Base-by-base conservation (phyloP, 352 stramenopile species). In the Aphanomyces stellatus region DNA sequence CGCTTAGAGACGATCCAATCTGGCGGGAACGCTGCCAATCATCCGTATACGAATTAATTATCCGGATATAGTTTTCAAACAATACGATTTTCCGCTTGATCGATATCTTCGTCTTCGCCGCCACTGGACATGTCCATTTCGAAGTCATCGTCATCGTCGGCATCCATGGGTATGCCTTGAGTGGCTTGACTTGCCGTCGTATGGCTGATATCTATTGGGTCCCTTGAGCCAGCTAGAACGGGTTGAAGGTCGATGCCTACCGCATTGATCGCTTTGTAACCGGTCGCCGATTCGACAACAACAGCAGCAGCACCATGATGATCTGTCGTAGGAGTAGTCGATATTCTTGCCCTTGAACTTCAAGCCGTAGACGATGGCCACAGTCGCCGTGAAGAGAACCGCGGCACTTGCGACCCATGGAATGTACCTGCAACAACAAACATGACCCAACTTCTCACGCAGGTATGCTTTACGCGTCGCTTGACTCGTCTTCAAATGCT, bases 271-370 rank as follows among this genome's bases (percentile, higher is more conserved):
- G n/a, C n/a, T n/a, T n/a, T n/a, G n/a, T n/a, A n/a, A n/a, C n/a
- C n/a, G n/a, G n/a, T n/a, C n/a, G n/a, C n/a, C n/a, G n/a, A n/a
- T n/a, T n/a, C n/a, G n/a, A n/a, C n/a, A n/a, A 11, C 37, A 46
- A 46, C n/a, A 46, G 11, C 37, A 46, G 37, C 37, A 46, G 37
- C 37, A 46, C 13, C 13, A n/a, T 11, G 37, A 46, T 46, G 37
- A 37, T 17, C 17, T 17, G 11, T 33, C 28, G 19, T 57, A 57
- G 6, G 13, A 13, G 11, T 33, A 57, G 27, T 57, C 49, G 49
- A 57, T 40, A 19, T 24, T 15, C 49, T 57, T 57, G 7, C 49
- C 49, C 27, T 57, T 57, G 49, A 57, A 57, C 25, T 57, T 57
- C 25, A 57, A 24, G 13, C 49, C 49, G 30, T 57, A 57, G 13